A percentile compares a stretch with the other conserved stretches of the same genome.
Conservation (phyloP, 2,329 filamentous ascomycete genomes). For the Pseudocercospora macadamiae region DNA sequence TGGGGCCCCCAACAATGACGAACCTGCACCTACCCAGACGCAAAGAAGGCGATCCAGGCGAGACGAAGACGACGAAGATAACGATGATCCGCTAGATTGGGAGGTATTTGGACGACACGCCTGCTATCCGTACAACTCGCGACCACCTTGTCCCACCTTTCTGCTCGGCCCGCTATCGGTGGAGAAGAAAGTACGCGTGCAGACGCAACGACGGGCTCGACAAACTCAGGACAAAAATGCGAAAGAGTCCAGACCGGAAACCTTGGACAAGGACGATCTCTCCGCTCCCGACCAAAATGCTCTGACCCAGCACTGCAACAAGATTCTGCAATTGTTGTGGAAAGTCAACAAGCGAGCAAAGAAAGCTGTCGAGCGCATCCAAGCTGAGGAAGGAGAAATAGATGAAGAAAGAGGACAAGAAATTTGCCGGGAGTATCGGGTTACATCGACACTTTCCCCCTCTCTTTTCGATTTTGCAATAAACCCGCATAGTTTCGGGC, state of each 20-base stretch:
- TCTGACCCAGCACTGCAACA: slow-evolving; percentile 75
- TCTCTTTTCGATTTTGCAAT: slow-evolving; percentile 84
- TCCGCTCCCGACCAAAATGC: slow-evolving; percentile 77
- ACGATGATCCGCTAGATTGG: slow-evolving; percentile 83
- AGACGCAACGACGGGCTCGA: slow-evolving; percentile 70
- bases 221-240: slow-evolving; percentile 69
- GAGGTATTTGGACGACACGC: slow-evolving; percentile 76
- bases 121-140: slow-evolving; percentile 70
- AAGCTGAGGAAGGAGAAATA: slow-evolving; percentile 41
- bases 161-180: slow-evolving; percentile 86
- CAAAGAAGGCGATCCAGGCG: slow-evolving; percentile 28
- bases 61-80: slow-evolving; percentile 62
- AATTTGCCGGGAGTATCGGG: slow-evolving; percentile 66
- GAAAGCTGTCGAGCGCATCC: slow-evolving; percentile 21
- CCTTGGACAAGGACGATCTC: slow-evolving; percentile 74
- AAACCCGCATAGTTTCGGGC: slow-evolving; percentile 87
- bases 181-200: slow-evolving; percentile 77
- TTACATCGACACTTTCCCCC: slow-evolving; percentile 71
- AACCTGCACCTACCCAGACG: slow-evolving; percentile 47
- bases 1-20: slow-evolving; percentile 58
- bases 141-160: slow-evolving; percentile 80
- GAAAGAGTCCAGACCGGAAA: slow-evolving; percentile 73
- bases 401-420: slow-evolving; percentile 39
- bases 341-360: slow-evolving; percentile 39
- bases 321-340: slow-evolving; percentile 69